Percentiles rank a stretch among this genome's conserved stretches.
phyloP scores from a whole-genome alignment of 331 rosid species.

The Rhamnella rubrinervis region DNA sequence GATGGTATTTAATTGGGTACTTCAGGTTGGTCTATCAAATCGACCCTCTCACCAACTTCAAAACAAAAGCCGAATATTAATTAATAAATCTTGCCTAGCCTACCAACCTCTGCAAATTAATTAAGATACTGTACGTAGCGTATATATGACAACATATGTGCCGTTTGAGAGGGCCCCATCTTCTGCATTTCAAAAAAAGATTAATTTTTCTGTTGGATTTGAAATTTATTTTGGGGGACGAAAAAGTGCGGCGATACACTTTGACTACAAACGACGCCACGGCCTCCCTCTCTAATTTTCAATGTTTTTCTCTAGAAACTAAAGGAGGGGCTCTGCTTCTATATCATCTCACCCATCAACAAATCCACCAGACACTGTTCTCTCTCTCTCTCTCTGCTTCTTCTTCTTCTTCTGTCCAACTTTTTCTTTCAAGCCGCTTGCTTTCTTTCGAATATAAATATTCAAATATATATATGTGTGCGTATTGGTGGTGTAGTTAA shows the following conservation, averaged over 20 bases:
- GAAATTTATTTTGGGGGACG: conserved; percentile 59
- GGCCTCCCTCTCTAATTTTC: conserved; percentile 8
- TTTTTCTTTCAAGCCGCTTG: conserved; percentile 13
- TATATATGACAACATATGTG: background rate
- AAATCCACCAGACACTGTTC: conserved; percentile 5
- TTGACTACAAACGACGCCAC: conserved; percentile 34
- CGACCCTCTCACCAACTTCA: background rate
- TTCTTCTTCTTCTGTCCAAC: conserved; percentile 17
- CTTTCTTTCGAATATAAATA: conserved; percentile 11
- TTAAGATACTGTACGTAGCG: background rate
- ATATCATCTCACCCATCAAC: conserved; percentile 31
- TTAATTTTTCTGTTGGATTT: conserved; percentile 42
- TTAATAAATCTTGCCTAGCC: too few species aligned
- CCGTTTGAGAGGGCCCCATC: conserved; percentile 70
- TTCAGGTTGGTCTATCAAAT: background rate
- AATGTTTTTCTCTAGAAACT: conserved; percentile 39
- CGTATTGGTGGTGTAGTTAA: conserved; percentile 4
- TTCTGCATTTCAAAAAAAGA: conserved; percentile 54
- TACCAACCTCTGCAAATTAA: too few species aligned
- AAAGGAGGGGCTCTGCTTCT: conserved; percentile 17
- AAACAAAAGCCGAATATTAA: background rate
- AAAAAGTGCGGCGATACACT: conserved; percentile 38
- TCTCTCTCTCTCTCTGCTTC: conserved; percentile 3
- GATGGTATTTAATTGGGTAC: background rate
- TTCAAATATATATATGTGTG: background rate